phyloP scores from a whole-genome alignment of 768 basidiomycete species.

The Grammothele lineata region DNA sequence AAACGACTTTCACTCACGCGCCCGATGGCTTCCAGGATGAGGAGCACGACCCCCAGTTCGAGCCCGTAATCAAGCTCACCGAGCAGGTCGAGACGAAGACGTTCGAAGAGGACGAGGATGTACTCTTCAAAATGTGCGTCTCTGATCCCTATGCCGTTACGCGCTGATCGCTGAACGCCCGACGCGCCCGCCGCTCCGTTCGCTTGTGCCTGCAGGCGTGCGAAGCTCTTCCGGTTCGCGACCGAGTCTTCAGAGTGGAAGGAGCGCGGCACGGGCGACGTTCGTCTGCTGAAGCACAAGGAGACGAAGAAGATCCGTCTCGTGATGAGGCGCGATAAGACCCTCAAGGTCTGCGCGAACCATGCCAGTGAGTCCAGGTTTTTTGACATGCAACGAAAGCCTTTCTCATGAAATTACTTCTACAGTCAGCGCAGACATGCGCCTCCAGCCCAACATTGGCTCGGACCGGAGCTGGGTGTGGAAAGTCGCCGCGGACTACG shows the following conservation, averaged over 20 bases:
- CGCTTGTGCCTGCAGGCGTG: conserved; percentile 59
- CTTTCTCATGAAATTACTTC: background rate
- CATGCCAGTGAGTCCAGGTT: conserved; percentile 65
- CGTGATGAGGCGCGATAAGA: conserved; percentile 99
- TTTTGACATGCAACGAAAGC: background rate
- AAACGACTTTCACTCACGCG: conserved; percentile 13
- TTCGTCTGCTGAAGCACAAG: conserved; percentile 87
- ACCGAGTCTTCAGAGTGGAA: conserved; percentile 85
- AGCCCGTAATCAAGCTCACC: conserved; percentile 94
- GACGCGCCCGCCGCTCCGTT: background rate
- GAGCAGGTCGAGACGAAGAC: conserved; percentile 96
- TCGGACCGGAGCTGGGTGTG: conserved; percentile 99
- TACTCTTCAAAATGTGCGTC: conserved; percentile 92
- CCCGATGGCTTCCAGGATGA: conserved; percentile 44
- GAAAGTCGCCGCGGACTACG: conserved; percentile 94
- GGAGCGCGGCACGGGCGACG: conserved; percentile 95
- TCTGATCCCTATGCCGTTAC: background rate
- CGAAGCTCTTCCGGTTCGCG: conserved; percentile 97
- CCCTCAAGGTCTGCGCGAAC: conserved; percentile 98
- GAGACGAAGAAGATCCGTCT: conserved; percentile 88
- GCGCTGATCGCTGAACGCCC: conserved; percentile 12
- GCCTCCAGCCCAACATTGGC: conserved; percentile 94
- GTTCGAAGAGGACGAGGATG: conserved; percentile 88
- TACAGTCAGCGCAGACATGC: conserved; percentile 88
- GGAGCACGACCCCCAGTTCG: conserved; percentile 86